These are phyloP conservation scores for Tolypocladium inflatum DNA, from an alignment of 2,329 filamentous ascomycete species.

Conservation along the genomic window DNA sequence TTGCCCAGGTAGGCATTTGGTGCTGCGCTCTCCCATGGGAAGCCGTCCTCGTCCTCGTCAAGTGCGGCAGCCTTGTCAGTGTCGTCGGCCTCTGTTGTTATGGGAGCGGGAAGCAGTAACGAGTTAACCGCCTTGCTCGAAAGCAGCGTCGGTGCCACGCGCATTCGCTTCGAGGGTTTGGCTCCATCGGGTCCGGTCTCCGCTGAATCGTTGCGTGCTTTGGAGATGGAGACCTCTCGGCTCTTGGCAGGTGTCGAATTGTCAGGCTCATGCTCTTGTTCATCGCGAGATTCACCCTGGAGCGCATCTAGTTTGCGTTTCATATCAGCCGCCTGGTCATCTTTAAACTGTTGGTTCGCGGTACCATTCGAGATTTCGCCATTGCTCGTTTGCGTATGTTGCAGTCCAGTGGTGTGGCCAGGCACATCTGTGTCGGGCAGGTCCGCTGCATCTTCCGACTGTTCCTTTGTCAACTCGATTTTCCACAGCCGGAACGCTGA, in stretches of 20 bases:
- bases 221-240: neutral
- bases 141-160: constrained; percentile 13
- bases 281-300: neutral
- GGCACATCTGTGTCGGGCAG: neutral
- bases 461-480: neutral
- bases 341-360: neutral
- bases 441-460: neutral
- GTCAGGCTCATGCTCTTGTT: neutral
- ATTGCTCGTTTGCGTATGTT: too few relatives aligned
- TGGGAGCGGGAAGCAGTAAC: constrained; percentile 1
- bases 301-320: neutral
- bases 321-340: neutral
- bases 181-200: neutral
- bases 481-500: constrained; percentile 31
- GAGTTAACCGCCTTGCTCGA: constrained; percentile 3
- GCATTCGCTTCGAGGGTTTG: constrained; percentile 15
- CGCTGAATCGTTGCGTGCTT: neutral
- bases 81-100: constrained; percentile 4
- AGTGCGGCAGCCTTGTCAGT: neutral
- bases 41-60: neutral
- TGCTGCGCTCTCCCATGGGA: constrained; percentile 11
- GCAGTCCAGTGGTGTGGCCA: neutral
- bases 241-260: neutral
- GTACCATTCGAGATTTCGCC: neutral
- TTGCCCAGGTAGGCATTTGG: constrained; percentile 25